Base-by-base conservation (phyloP, 352 stramenopile genomes). In the Aphanomyces cochlioides region DNA sequence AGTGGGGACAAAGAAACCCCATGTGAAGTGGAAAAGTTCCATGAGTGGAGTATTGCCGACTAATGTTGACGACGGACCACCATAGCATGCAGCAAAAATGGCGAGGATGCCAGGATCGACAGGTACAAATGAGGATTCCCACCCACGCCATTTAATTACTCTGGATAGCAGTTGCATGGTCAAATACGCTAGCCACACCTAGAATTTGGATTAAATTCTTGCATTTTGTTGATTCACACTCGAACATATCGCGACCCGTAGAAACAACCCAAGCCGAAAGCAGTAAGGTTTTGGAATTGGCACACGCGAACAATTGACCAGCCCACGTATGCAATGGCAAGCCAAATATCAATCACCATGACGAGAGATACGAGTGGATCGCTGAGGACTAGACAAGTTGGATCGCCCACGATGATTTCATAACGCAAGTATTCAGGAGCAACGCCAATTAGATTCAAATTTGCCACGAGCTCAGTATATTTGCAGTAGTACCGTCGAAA, bases 361-460 rank as follows among this genome's bases (percentile, higher is more conserved):
- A 58, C 10, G 3, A 36, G 15, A 28, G 15, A 13, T 0, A 58
- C 50, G 7, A 8, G 36, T 19, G 50, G 3, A 58, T 58, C 17
- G 50, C 50, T 36, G 7, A 58, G 21, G 17, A 58, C 50, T 0
- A 58, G 13, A 10, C 8, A 58, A 10, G 50, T 36, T 21, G 50
- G 50, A 58, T 58, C 50, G 50, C 50, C 50, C 0, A 58, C 50
- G 50, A 37, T 17, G 50, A 58, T 36, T 17, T 36, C 15, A 58
- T 37, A 36, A 17, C 1, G 15, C 7, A 28, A 1, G 50, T 58
- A 36, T 28, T 28, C 28, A 0, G 28, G 28, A 28, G 28, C 28
- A 28, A 28, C 28, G 28, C 28, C 28, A 28, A 28, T 28, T 2
- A 0, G 28, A 28, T 28, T 28, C 2, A 28, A 28, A 28, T 28